These are phyloP conservation scores for Apiospora kogelbergensis DNA, from an alignment of 2,329 filamentous ascomycete species.

Conservation along the genomic window DNA sequence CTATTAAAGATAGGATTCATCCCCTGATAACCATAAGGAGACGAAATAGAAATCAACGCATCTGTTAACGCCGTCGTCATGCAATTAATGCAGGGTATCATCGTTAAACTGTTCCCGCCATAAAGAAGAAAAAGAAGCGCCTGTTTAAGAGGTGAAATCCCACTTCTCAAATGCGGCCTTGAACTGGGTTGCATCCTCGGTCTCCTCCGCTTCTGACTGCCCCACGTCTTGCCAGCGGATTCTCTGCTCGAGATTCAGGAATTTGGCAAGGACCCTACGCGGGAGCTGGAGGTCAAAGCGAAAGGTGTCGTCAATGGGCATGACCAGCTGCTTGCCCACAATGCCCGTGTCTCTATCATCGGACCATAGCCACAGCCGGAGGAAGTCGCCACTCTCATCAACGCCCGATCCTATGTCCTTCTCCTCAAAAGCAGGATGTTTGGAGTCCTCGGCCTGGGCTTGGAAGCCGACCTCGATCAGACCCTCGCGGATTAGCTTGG, in stretches of 20 bases:
- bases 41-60: neutral
- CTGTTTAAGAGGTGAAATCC: conserved; percentile 70
- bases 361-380: conserved; percentile 80
- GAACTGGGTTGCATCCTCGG: conserved; percentile 73
- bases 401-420: conserved; percentile 51
- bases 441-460: conserved; percentile 77
- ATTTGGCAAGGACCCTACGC: conserved; percentile 81
- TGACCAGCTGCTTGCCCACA: conserved; percentile 68
- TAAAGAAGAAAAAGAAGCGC: conserved; percentile 17
- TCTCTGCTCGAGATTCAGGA: conserved; percentile 77
- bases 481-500: conserved; percentile 66
- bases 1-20: neutral
- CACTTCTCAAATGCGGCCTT: conserved; percentile 80
- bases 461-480: conserved; percentile 87
- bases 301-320: conserved; percentile 69
- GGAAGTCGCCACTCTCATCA: conserved; percentile 64
- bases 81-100: conserved; percentile 27
- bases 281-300: conserved; percentile 92
- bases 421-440: conserved; percentile 51
- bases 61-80: conserved; percentile 7
- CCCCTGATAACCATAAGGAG: neutral
- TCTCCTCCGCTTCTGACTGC: conserved; percentile 78
- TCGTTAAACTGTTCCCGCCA: conserved; percentile 17
- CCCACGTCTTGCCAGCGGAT: conserved; percentile 81
- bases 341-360: conserved; percentile 53